Base-by-base conservation (phyloP, 805 yeast species). In the Saturnispora kantuleensis region DNA sequence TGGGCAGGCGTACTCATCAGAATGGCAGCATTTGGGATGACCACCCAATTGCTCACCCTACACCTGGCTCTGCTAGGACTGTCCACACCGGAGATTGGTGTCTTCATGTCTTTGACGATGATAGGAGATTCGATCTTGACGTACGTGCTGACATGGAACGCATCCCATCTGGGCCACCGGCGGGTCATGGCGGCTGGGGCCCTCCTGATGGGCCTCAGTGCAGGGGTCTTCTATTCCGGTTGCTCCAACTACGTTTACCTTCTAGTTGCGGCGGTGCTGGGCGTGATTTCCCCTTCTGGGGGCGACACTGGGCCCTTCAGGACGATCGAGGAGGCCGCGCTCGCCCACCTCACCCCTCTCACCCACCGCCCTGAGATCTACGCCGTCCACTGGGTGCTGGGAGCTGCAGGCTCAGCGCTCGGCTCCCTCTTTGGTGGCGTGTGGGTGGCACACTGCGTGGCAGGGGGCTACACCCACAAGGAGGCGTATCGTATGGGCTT, bases 221-320 rank as follows among this genome's bases (percentile, higher is more conserved):
- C 95, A 1, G 40, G 74, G 1, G 70, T 74, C 0, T 87, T 87
- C 58, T 74, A 81, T n/a, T 52, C 63, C 0, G 62, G 64, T 18
- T 66, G 69, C 48, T 68, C 74, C 31, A 74, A 74, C 51, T 85
- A 68, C 58, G 56, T 63, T 50, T 50, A 81, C 1, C 65, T 87
- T 34, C 63, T 87, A 16, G 18, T 69, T 2, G 93, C 93, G 8
- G 93, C 95, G 2, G 73, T 84, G 2, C 47, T 84, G 29, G 96
- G 96, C 1, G 95, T 87, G 13, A 83, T 87, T 7, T 84, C 95
- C 2, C 93, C 95, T 2, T 77, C 86, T 28, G 95, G 96, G 18
- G 88, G 81, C 55, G 96, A 87, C 56, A 85, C 89, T 0, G 96
- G 96, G 0, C 96, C 96, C 0, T 87, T 87, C 61, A 81, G 84